Base-by-base conservation (phyloP, 108 stramenopile genomes). In the Nannochloropsis oceanica region DNA sequence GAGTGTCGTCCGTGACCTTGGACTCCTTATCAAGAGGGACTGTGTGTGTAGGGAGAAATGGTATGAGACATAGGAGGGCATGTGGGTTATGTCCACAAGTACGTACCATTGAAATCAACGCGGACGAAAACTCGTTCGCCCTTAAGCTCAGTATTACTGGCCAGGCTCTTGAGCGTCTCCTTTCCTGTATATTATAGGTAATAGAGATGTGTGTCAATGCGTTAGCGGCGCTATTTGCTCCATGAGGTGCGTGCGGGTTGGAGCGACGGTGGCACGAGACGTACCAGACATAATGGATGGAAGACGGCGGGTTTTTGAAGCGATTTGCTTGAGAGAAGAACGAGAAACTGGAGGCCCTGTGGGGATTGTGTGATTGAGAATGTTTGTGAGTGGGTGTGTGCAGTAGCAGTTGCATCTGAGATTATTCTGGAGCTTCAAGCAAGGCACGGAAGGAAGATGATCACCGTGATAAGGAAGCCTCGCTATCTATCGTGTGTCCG, bases 1-100 rank as follows among this genome's bases (percentile, higher is more conserved):
- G 96, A 85, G 97, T 98, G 91, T 98, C 97, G 86, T 99, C 98
- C 83, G 96, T 96, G 93, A 99, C 98, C 79, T 86, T 95, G 81
- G 34, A 88, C 24, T 25, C 80, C 12, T 80, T 80, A 25, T n/a
- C 25, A 25, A 79, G 84, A 25, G 27, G 0, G 3, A 34, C 79
- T 43, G 22, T 50, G 24, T 5, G 9, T 12, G 34, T 11, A 83
- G n/a, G 27, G 12, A 42, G 43, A 12, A 42, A 34, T 13, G 42
- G 12, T 14, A 18, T 83, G 27, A 34, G 43, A 11, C 18, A 14
- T 42, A 0, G 42, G 42, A 43, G 22, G 12, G 82, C 27, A 42
- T 12, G 46, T 42, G 42, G 22, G 42, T n/a, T 42, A 12, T 34
- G 42, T 42, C 42, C 22, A 43, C 27, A 18, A 83, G 12, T 11